Evolutionary conservation across 495 filamentous ascomycete species (phyloP).

Genomic region (Bathelium albidoporum): DNA sequence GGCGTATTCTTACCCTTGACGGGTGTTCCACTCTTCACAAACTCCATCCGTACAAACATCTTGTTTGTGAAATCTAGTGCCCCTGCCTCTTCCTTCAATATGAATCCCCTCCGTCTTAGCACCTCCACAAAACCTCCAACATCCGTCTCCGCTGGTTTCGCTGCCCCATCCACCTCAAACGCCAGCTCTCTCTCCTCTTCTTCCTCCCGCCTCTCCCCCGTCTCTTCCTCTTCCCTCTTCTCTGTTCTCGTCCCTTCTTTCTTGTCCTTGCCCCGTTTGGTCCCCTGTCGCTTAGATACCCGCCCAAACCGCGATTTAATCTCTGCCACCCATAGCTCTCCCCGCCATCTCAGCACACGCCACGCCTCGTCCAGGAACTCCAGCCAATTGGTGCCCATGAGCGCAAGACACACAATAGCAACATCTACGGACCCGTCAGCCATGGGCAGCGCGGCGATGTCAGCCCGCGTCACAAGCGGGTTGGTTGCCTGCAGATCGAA

Average conservation of each 20-base stretch:
- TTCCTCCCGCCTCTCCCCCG: slow-evolving; percentile 36
- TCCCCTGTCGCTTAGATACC: slow-evolving; percentile 41
- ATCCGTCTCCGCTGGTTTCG: slow-evolving; percentile 55
- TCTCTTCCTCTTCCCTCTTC: slow-evolving; percentile 39
- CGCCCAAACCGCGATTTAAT: slow-evolving; percentile 84
- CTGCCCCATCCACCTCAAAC: slow-evolving; percentile 39
- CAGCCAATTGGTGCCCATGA: slow-evolving; percentile 99
- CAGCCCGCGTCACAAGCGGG: slow-evolving; percentile 69
- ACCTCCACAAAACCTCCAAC: slow-evolving; percentile 83
- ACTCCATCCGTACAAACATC: slow-evolving; percentile 97
- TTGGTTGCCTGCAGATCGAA: slow-evolving; percentile 45
- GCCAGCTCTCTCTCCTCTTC: slow-evolving; percentile 29
- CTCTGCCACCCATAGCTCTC: slow-evolving; percentile 93
- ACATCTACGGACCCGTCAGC: slow-evolving; percentile 64
- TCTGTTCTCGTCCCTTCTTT: slow-evolving; percentile 38
- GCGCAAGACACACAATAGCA: slow-evolving; percentile 83
- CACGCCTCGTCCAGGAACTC: slow-evolving; percentile 93
- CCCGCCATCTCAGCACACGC: slow-evolving; percentile 76
- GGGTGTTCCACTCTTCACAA: slow-evolving; percentile 66
- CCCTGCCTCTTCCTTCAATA: slow-evolving; percentile 46
- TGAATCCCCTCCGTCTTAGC: slow-evolving; percentile 65
- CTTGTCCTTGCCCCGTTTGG: slow-evolving; percentile 49
- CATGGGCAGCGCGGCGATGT: slow-evolving; percentile 74
- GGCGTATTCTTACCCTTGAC: slow-evolving; percentile 57
- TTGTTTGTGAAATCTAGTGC: slow-evolving; percentile 74